A percentile compares a stretch with the other conserved stretches of the same genome.
Conservation (phyloP, 495 filamentous ascomycete species). For the Rostrohypoxylon terebratum region DNA sequence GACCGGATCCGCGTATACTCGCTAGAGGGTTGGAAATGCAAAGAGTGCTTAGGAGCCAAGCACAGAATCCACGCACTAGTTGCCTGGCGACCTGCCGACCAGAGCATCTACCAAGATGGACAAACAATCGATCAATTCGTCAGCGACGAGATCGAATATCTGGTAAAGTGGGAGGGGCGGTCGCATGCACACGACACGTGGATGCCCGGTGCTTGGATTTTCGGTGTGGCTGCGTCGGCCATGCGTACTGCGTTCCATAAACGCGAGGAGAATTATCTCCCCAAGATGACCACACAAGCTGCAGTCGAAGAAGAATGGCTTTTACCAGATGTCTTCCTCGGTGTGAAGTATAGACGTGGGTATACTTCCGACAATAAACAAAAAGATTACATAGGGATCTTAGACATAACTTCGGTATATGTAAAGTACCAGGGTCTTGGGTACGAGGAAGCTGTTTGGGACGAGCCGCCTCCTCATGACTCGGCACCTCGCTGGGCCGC, state of each 20-base stretch:
- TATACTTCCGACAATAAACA: slow-evolving; percentile 61
- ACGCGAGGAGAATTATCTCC: slow-evolving; percentile 68
- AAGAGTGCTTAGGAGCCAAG: slow-evolving; percentile 70
- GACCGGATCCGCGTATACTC: slow-evolving; percentile 68
- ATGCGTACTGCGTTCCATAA: slow-evolving; percentile 83
- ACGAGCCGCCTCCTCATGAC: slow-evolving; percentile 76
- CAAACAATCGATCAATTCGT: slow-evolving; percentile 64
- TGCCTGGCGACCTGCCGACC: slow-evolving; percentile 82
- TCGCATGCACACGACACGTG: slow-evolving; percentile 85
- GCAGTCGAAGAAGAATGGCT: slow-evolving; percentile 88
- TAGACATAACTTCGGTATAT: slow-evolving; percentile 74
- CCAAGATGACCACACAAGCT: slow-evolving; percentile 77
- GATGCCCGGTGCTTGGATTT: slow-evolving; percentile 91
- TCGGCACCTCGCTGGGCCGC: slow-evolving; percentile 80
- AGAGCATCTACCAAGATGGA: slow-evolving; percentile 60
- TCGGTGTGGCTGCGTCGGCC: slow-evolving; percentile 69
- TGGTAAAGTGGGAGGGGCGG: slow-evolving; percentile 84
- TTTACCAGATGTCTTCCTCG: slow-evolving; percentile 87
- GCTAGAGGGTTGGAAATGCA: slow-evolving; percentile 74
- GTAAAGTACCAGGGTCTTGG: slow-evolving; percentile 96
- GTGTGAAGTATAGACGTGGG: slow-evolving; percentile 70
- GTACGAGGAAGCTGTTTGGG: slow-evolving; percentile 94
- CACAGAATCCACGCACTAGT: slow-evolving; percentile 77
- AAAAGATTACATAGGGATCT: slow-evolving; percentile 74
- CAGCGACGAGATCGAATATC: slow-evolving; percentile 82